Evolutionary conservation across 345 rosid species (phyloP).

Genomic region (Geranium rotundifolium): DNA sequence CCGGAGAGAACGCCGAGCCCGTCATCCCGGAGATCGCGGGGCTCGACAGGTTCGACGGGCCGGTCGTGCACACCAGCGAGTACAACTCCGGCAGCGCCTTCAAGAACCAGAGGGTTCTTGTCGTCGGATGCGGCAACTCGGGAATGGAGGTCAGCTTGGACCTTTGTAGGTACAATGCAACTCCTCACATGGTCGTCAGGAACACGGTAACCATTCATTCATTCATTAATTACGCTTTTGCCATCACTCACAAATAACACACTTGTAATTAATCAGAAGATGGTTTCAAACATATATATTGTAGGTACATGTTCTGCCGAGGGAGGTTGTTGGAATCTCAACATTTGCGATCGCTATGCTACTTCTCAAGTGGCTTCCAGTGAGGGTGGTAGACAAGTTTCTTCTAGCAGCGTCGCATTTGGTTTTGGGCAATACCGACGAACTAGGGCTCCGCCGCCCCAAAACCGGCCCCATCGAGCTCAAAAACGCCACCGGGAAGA

Average conservation of each 20-base stretch:
- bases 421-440: slow-evolving; percentile 40
- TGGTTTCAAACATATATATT: too few relatives aligned
- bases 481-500: slow-evolving; percentile 47
- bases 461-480: slow-evolving; percentile 56
- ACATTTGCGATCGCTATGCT: slow-evolving; percentile 49
- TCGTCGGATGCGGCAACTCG: slow-evolving; percentile 79
- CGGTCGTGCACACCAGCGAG: slow-evolving; percentile 46
- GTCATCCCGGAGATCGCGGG: slow-evolving; percentile 51
- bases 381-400: slow-evolving; percentile 39
- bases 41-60: slow-evolving; percentile 34
- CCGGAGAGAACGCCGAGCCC: slow-evolving; percentile 87
- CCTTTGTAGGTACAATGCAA: slow-evolving; percentile 47
- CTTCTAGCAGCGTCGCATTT: slow-evolving; percentile 36
- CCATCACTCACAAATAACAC: too few relatives aligned
- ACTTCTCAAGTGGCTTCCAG: slow-evolving; percentile 49
- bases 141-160: slow-evolving; percentile 93
- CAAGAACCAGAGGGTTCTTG: slow-evolving; percentile 44
- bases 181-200: slow-evolving; percentile 59
- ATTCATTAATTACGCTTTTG: too few relatives aligned
- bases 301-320: slow-evolving; percentile 59
- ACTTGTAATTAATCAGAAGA: too few relatives aligned
- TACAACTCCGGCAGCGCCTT: slow-evolving; percentile 57
- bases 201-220: slow-evolving; percentile 31
- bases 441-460: slow-evolving; percentile 45
- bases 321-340: slow-evolving; percentile 49